Conservation (phyloP, 805 yeast genomes). For the Cyberlindnera suaveolens region DNA sequence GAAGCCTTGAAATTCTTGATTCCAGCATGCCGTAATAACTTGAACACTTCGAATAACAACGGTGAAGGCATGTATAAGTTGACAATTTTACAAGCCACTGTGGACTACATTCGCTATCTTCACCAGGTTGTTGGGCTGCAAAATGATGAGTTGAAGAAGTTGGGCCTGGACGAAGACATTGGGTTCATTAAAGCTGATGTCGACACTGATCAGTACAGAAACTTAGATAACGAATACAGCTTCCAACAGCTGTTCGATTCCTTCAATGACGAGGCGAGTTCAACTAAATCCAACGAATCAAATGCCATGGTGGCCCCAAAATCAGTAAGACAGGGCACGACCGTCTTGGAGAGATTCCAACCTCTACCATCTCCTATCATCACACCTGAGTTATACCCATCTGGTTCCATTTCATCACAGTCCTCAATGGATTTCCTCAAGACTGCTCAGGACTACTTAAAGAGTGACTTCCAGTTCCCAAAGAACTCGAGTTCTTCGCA, state of each 20-base stretch:
- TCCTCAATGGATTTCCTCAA: constrained; percentile 1
- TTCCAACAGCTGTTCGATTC: constrained; percentile 29
- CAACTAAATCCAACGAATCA: background rate
- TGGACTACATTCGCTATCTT: constrained; percentile 68
- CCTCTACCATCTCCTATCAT: constrained; percentile 22
- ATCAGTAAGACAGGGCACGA: background rate
- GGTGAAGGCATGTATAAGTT: constrained; percentile 72
- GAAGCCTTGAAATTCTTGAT: constrained; percentile 72
- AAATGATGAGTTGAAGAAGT: constrained; percentile 34
- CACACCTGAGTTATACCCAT: constrained; percentile 23
- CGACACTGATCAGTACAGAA: constrained; percentile 52
- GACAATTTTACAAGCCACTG: constrained; percentile 76
- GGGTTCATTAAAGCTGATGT: constrained; percentile 49
- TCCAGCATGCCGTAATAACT: constrained; percentile 62
- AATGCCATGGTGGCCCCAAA: background rate
- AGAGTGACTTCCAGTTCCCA: constrained; percentile 19
- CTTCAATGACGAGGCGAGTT: constrained; percentile 3
- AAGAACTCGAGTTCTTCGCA: background rate
- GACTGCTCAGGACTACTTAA: constrained; percentile 2
- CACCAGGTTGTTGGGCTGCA: constrained; percentile 53
- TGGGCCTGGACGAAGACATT: constrained; percentile 19
- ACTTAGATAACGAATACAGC: constrained; percentile 50
- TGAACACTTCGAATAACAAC: constrained; percentile 17
- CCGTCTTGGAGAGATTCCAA: background rate
- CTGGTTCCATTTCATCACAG: background rate